Evolutionary conservation across 164 flowering plant genomes (phyloP).

Genomic region (Macadamia tetraphylla): DNA sequence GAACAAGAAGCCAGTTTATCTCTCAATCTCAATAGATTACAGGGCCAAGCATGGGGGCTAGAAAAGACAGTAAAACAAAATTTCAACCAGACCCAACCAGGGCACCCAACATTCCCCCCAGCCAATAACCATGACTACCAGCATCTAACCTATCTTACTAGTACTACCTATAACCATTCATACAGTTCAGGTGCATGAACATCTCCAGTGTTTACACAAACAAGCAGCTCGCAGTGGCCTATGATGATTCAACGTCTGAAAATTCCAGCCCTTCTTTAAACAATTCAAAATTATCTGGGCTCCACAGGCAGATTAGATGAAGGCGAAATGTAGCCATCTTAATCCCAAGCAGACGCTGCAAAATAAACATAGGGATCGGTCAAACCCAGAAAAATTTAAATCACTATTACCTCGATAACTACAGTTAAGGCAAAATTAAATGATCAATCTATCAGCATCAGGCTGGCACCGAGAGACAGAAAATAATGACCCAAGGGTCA

Average conservation of each 20-base stretch:
- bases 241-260: slow-evolving; percentile 57
- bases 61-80: background rate
- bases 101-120: background rate
- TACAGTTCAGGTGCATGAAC: too few species aligned
- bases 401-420: too few species aligned
- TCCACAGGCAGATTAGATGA: slow-evolving; percentile 55
- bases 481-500: too few species aligned
- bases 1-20: background rate
- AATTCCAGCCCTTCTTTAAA: slow-evolving; percentile 41
- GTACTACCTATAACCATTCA: background rate
- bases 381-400: too few species aligned
- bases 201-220: background rate
- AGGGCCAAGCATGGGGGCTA: background rate
- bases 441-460: background rate
- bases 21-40: background rate
- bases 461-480: too few species aligned
- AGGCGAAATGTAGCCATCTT: slow-evolving; percentile 69
- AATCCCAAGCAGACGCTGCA: slow-evolving; percentile 58
- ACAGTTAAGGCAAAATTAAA: too few species aligned
- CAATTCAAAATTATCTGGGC: slow-evolving; percentile 55
- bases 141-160: too few species aligned
- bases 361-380: background rate
- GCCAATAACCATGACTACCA: background rate
- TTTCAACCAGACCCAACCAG: background rate
- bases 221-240: background rate